Base-by-base conservation (phyloP, 257 asterid genomes). In the Nicotiana obtusifolia region DNA sequence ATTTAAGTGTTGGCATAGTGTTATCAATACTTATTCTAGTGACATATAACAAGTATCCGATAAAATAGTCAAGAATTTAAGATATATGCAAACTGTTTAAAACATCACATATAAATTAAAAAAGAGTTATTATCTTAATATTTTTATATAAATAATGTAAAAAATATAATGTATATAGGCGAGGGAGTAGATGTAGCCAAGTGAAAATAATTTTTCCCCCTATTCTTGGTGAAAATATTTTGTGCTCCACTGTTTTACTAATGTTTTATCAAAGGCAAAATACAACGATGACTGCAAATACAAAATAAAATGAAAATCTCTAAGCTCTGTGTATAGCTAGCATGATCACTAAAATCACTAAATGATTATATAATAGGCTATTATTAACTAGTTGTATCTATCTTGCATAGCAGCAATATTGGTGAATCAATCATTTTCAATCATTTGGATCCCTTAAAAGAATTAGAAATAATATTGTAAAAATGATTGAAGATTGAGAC, bases 391-490 rank as follows among this genome's bases (percentile, higher is more conserved):
- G 10, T 44, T 10, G 31, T 47, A 49, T 71, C 56, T 71, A 52
- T 47, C 61, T 24, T 13, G 22, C 5, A 73, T 20, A 30, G 61
- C 53, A 73, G 49, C 22, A 11, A 44, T 73, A 47, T 73, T 73
- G 78, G 78, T 47, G 78, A 73, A 73, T 73, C 78, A 73, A 73
- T 73, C 78, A 71, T 71, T 41, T 71, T 71, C 78, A 71, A 71
- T 71, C 78, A 73, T 73, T 73, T 73, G 61, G 5, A 73, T 47
- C 24, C 78, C 9, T 73, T 47, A 73, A 44, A 73, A 47, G 22
- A 71, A 22, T 44, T 14, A 13, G 15, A 73, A 41, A 41, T 41
- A 69, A 54, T 54, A 54, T 54, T 1, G 20, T 22, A 22, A 73
- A 73, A 73, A 73, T 73, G 78, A 73, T 47, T 44, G 61, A 73